phyloP scores from a whole-genome alignment of 2,329 filamentous ascomycete genomes.

The Fusarium verticillioides region DNA sequence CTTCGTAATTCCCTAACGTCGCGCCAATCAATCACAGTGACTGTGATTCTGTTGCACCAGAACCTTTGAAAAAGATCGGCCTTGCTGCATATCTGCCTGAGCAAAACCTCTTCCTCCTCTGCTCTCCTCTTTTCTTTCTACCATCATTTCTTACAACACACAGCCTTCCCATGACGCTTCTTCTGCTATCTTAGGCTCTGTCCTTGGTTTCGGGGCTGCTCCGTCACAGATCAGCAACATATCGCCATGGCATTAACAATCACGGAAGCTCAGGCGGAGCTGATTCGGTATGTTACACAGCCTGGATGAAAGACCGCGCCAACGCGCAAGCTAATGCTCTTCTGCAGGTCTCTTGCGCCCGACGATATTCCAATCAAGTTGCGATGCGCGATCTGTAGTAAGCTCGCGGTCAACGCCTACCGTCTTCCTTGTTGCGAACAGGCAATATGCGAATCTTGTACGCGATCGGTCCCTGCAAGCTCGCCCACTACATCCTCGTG shows the following conservation, averaged over 20 bases:
- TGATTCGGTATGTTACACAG: slow-evolving; percentile 60
- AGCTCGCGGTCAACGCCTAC: slow-evolving; percentile 89
- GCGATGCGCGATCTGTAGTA: slow-evolving; percentile 92
- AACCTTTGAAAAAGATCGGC: slow-evolving; percentile 20
- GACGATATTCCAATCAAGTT: slow-evolving; percentile 96
- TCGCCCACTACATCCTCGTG: neutral
- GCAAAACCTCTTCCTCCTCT: slow-evolving; percentile 13
- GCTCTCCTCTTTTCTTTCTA: neutral
- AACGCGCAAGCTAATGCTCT: slow-evolving; percentile 15
- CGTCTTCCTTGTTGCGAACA: slow-evolving; percentile 95
- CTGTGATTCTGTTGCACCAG: slow-evolving; percentile 21
- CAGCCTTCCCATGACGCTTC: slow-evolving; percentile 41
- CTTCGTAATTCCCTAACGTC: slow-evolving; percentile 1
- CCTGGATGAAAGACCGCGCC: neutral
- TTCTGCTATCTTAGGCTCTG: slow-evolving; percentile 35
- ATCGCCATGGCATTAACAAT: slow-evolving; percentile 52
- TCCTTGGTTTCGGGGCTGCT: slow-evolving; percentile 34
- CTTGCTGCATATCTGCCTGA: slow-evolving; percentile 25
- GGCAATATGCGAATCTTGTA: slow-evolving; percentile 90
- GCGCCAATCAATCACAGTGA: slow-evolving; percentile 22
- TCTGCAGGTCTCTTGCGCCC: slow-evolving; percentile 75
- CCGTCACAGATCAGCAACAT: slow-evolving; percentile 16
- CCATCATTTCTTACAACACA: slow-evolving; percentile 8
- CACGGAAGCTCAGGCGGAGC: slow-evolving; percentile 65
- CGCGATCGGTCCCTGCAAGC: slow-evolving; percentile 1